Base-by-base conservation (phyloP, 2,329 filamentous ascomycete genomes). In the Rhynchosporium agropyri region DNA sequence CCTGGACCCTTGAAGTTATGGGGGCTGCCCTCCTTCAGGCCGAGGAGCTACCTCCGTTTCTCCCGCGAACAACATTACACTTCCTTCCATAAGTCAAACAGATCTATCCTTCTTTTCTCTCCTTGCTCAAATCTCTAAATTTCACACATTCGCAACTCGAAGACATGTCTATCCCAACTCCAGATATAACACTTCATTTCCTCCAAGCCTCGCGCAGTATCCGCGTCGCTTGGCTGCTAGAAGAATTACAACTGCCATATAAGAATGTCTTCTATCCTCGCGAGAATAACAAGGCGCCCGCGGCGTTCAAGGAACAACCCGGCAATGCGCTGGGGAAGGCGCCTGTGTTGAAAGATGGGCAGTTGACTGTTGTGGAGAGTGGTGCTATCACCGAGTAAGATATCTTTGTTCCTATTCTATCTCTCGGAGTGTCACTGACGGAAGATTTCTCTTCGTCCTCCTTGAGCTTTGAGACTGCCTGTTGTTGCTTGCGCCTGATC, bases 381-480 rank as follows among this genome's bases (percentile, higher is more conserved):
- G 78, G 79, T 3, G 79, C 77, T 15, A 81, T 81, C 56, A 76
- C 74, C 42, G 78, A 81, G 78, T 80, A 73, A 48, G 76, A 33
- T 42, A 20, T 20, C 1, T 20, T 20, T 20, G 20, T 20, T 20
- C 20, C 20, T 20, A 20, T 20, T 20, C 20, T 20, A 20, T 20
- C 20, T 20, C 20, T 20, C 20, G 20, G 20, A 20, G 20, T 20
- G 20, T 20, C 20, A 20, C 20, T 20, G 20, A 20, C 20, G 20
- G 20, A 20, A 20, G 20, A 20, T 20, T 20, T 20, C 20, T 20
- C 20, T 20, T 20, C 20, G 20, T 20, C 20, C 20, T 20, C 20
- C 20, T 20, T 20, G 20, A 20, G 20, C 20, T 20, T 20, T 20
- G 20, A 20, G 20, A 20, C 20, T 20, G 20, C 20, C 20, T 20